Evolutionary conservation across 192 early-diverging fungal genomes (phyloP).

Genomic region (Dissophora ornata): DNA sequence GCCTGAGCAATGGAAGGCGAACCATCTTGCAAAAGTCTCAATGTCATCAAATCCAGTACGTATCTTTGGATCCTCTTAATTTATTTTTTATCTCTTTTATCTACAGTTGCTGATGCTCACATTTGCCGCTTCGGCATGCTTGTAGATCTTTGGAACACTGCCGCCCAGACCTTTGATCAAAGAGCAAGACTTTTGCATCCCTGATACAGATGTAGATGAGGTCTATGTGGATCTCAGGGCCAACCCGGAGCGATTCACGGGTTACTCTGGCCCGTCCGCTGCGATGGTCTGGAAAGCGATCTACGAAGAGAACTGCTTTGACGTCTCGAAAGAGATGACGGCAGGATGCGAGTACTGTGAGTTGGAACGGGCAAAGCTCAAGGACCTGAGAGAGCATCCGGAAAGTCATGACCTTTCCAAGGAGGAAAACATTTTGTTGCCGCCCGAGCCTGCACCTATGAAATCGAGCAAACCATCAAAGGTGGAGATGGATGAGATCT

Average conservation of each 20-base stretch:
- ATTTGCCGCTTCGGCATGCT: background rate
- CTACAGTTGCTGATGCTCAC: too few relatives aligned
- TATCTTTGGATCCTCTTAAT: too few relatives aligned
- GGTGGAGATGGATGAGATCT: slow-evolving; percentile 41
- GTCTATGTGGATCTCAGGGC: slow-evolving; percentile 89
- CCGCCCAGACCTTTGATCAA: slow-evolving; percentile 60
- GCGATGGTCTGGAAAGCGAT: slow-evolving; percentile 95
- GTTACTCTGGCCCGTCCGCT: slow-evolving; percentile 91
- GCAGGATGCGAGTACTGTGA: slow-evolving; percentile 44
- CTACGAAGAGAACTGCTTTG: slow-evolving; percentile 98
- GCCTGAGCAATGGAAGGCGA: slow-evolving; percentile 34
- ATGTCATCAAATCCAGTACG: slow-evolving; percentile 26
- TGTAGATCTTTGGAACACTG: slow-evolving; percentile 54
- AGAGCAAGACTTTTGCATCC: slow-evolving; percentile 84
- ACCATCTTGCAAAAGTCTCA: slow-evolving; percentile 28
- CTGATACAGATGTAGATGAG: slow-evolving; percentile 62
- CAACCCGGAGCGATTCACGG: slow-evolving; percentile 98
- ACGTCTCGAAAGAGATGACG: slow-evolving; percentile 70
- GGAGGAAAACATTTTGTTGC: slow-evolving; percentile 35
- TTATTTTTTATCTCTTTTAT: too few relatives aligned
- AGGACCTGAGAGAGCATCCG: slow-evolving; percentile 4
- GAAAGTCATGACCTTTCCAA: background rate
- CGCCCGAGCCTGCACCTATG: slow-evolving; percentile 44
- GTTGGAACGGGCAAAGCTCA: slow-evolving; percentile 22
- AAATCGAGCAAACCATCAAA: slow-evolving; percentile 19